Base-by-base conservation (phyloP, 495 filamentous ascomycete species). In the Lasiosphaeris hirsuta region DNA sequence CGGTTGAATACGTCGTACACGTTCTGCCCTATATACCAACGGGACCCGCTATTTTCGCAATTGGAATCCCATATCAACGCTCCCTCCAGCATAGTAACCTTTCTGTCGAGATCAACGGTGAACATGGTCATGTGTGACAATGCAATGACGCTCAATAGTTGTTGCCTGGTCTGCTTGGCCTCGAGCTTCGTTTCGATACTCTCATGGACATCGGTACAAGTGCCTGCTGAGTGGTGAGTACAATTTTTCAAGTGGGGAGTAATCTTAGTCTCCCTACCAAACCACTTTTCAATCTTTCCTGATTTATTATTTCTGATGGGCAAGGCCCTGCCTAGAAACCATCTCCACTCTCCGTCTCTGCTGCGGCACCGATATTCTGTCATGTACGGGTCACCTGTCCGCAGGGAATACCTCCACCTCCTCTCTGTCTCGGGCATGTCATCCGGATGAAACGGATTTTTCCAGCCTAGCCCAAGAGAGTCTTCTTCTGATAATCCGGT, bases 121-220 rank as follows among this genome's bases (percentile, higher is more conserved):
- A 88, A 90, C 10, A 90, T 74, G 13, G 86, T 88, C 41, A 87
- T 82, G 43, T 81, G 75, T 1, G 86, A 81, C 58, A 88, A 83
- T 17, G 82, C 77, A 54, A 90, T 82, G n/a, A 90, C 86, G 43
- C 80, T 83, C 2, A 83, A 72, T 11, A 91, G 77, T 63, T 87
- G 83, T 59, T 83, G 77, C 15, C 80, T 75, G n/a, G 76, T 83
- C 50, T 78, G 74, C 58, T 75, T 81, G 10, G 85, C 85, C 14
- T 76, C 73, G 37, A 83, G 75, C 50, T 85, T 78, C 1, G 83
- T 73, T 63, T 85, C 77, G 5, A 88, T 81, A 14, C 81, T 72
- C 44, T 87, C 83, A 61, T 87, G 80, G 23, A 88, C 84, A 46
- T 89, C 84, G 8, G 84, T 87, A 63, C 81, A 85, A n/a, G 84